Evolutionary conservation across 2,329 filamentous ascomycete species (phyloP).

Genomic region (Arthrobotrys musiformis): DNA sequence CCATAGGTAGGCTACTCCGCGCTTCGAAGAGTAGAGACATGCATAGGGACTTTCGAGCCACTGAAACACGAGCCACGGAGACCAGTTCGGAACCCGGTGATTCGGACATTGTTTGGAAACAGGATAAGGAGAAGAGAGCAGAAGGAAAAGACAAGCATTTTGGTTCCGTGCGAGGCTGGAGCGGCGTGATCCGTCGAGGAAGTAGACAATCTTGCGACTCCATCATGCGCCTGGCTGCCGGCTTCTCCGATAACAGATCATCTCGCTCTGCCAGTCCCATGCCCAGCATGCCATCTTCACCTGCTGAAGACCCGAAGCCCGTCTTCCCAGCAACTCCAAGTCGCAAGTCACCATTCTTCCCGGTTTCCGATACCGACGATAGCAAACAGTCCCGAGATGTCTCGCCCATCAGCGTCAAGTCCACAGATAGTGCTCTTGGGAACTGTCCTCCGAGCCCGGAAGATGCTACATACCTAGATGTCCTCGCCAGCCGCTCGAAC

Average conservation of each 20-base stretch:
- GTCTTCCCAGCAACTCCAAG: slow-evolving; percentile 40
- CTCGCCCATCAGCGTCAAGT: slow-evolving; percentile 54
- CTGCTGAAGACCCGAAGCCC: slow-evolving; percentile 44
- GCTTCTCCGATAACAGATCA: slow-evolving; percentile 40
- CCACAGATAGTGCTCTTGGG: slow-evolving; percentile 41
- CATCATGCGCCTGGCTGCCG: slow-evolving; percentile 53
- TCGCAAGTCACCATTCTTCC: slow-evolving; percentile 40
- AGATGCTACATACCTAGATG: slow-evolving; percentile 56
- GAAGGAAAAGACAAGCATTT: slow-evolving; percentile 43
- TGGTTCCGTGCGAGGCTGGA: slow-evolving; percentile 53
- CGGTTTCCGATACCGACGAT: slow-evolving; percentile 38
- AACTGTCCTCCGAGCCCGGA: slow-evolving; percentile 58
- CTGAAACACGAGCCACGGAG: slow-evolving; percentile 42
- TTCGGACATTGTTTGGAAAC: slow-evolving; percentile 47
- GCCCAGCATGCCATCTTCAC: slow-evolving; percentile 54
- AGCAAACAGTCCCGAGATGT: slow-evolving; percentile 38
- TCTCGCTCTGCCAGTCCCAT: slow-evolving; percentile 52
- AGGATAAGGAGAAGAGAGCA: slow-evolving; percentile 19
- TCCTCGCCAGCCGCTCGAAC: slow-evolving; percentile 48
- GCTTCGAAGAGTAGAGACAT: slow-evolving; percentile 54
- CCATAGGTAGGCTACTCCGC: slow-evolving; percentile 53
- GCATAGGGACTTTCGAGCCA: slow-evolving; percentile 51
- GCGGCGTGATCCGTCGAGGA: slow-evolving; percentile 52
- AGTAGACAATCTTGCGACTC: slow-evolving; percentile 55
- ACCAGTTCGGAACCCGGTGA: slow-evolving; percentile 55